phyloP scores from a whole-genome alignment of 371 early-diverging fungal genomes.

The Apophysomyces sp. region DNA sequence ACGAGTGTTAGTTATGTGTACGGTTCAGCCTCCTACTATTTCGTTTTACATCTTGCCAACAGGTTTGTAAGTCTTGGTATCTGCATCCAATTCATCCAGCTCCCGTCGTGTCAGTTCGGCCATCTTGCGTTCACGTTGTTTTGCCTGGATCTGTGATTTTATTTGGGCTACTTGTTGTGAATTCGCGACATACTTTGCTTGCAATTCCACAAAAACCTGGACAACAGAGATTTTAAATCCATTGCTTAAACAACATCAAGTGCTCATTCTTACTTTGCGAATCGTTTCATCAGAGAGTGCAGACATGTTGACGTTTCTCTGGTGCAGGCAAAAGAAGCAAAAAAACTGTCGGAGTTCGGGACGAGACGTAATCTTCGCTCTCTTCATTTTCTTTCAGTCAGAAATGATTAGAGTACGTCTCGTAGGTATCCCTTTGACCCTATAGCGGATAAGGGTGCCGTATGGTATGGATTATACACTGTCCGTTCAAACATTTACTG shows the following conservation, averaged over 20 bases:
- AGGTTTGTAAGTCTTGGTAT: slow-evolving; percentile 69
- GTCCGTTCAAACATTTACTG: too few relatives aligned
- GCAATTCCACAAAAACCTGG: slow-evolving; percentile 65
- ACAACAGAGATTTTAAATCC: not conserved
- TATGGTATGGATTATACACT: too few relatives aligned
- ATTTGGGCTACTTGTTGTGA: slow-evolving; percentile 65
- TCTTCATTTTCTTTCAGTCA: too few relatives aligned
- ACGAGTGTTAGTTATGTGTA: not conserved
- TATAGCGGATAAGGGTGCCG: too few relatives aligned
- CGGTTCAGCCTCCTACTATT: not conserved
- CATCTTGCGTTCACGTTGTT: slow-evolving; percentile 71
- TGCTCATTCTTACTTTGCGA: slow-evolving; percentile 32
- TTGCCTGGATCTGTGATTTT: slow-evolving; percentile 67
- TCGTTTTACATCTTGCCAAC: slow-evolving; percentile 73
- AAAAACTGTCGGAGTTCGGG: not conserved
- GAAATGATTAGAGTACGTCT: too few relatives aligned
- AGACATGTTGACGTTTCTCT: slow-evolving; percentile 27
- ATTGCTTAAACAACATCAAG: not conserved
- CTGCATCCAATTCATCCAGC: slow-evolving; percentile 55
- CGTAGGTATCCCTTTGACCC: too few relatives aligned
- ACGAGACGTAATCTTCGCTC: too few relatives aligned
- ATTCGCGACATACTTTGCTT: slow-evolving; percentile 58
- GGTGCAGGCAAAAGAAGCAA: not conserved
- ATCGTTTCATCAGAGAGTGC: slow-evolving; percentile 48
- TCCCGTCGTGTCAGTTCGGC: slow-evolving; percentile 75